Base-by-base conservation (phyloP, 305 asterid species). In the Petunia hybrid region DNA sequence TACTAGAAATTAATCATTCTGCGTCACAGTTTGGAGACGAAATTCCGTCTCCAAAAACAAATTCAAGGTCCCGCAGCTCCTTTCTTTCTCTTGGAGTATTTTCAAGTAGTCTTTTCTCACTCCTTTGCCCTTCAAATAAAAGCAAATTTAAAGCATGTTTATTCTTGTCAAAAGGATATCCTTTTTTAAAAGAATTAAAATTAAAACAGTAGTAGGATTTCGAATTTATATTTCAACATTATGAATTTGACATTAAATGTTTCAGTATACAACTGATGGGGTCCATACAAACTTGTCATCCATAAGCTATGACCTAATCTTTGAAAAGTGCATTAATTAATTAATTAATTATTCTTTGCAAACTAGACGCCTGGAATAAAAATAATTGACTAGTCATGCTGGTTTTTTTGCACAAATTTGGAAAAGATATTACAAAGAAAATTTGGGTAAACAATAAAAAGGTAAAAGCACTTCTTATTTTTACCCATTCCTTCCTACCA, bases 81-180 rank as follows among this genome's bases (percentile, higher is more conserved):
- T 22, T 22, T 22, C 31, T 22, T 22, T 22, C 31, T 22, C 31
- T 22, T 22, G 31, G 31, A 22, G 31, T 22, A 22, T 22, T 22
- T 22, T 22, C 31, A 22, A 22, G 31, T 22, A 22, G 0, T 22
- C 31, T 22, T 22, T 22, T 22, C 31, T 22, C 31, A 22, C 31
- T 22, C 31, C 43, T 46, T 71, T 71, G 61, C 6, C 61, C 14
- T 71, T 71, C 43, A 46, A 46, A 46, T 42, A 31, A 46, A 45
- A 70, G 40, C 57, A 69, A 69, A 69, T 43, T 69, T 45, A 69
- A 69, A 69, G 77, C 77, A 70, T 31, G 13, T 71, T 69, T 70
- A 70, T 71, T 31, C 35, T 35, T 31, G 77, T 48, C 78, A 48
- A 71, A 71, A 12, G 43, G 16, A 71, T 60, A 31, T 22, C 31